Evolutionary conservation across 202 grass and related monocot species (phyloP).

Genomic region (Saccharum hybrid): DNA sequence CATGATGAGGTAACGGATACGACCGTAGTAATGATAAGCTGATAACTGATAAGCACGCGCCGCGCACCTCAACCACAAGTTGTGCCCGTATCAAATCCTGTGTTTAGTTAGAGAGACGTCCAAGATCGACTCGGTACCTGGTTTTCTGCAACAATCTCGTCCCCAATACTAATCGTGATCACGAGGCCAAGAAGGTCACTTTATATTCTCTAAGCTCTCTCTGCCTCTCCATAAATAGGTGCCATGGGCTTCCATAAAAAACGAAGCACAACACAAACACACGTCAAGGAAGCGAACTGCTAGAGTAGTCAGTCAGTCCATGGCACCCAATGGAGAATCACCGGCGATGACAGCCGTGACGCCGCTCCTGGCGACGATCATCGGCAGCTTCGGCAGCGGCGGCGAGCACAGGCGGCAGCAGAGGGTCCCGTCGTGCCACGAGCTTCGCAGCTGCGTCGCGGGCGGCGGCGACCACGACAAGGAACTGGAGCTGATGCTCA

Average conservation of each 20-base stretch:
- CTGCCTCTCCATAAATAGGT: conserved; percentile 48
- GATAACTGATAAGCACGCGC: conserved; percentile 44
- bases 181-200: conserved; percentile 3
- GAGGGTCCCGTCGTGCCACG: conserved; percentile 25
- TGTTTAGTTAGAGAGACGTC: not conserved
- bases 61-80: conserved; percentile 8
- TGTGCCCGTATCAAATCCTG: conserved; percentile 44
- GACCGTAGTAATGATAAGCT: conserved; percentile 8
- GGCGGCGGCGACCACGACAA: not conserved
- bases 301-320: not conserved
- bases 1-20: not conserved
- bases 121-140: not conserved
- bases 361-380: conserved; percentile 43
- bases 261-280: not conserved
- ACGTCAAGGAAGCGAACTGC: not conserved
- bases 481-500: conserved; percentile 17
- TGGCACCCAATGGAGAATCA: conserved; percentile 41
- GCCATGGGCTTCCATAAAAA: not conserved
- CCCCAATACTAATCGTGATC: conserved; percentile 37
- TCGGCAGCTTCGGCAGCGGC: conserved; percentile 38
- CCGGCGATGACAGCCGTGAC: conserved; percentile 10
- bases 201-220: not conserved
- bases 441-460: conserved; percentile 23
- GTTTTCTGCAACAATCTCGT: conserved; percentile 42
- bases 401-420: conserved; percentile 1